These are phyloP conservation scores for Ephemerocybe angulata DNA, from an alignment of 768 basidiomycete genomes.

Conservation along the genomic window DNA sequence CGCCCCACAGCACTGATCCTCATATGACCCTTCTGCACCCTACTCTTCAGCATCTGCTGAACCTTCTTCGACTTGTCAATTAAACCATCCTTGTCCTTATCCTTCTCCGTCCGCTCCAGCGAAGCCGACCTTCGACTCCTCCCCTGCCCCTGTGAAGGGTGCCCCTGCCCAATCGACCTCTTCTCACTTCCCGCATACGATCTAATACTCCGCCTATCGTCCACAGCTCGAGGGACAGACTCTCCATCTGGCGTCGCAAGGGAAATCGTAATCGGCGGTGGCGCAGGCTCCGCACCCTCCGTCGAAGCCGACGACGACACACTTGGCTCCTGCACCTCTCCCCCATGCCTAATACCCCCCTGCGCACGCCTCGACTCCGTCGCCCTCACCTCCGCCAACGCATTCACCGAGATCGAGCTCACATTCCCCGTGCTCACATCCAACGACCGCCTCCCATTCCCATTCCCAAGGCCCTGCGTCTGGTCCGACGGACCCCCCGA, in stretches of 20 bases:
- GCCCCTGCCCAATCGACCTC: conserved; percentile 1
- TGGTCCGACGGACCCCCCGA: too few relatives aligned
- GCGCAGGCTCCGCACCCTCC: too few relatives aligned
- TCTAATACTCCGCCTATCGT: conserved; percentile 6
- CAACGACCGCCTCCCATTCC: not conserved
- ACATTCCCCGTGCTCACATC: not conserved
- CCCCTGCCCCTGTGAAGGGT: too few relatives aligned
- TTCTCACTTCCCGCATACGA: conserved; percentile 14
- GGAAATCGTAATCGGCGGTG: too few relatives aligned
- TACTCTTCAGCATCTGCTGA: conserved; percentile 68
- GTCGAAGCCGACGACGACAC: too few relatives aligned
- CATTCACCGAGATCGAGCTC: not conserved
- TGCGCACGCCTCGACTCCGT: too few relatives aligned
- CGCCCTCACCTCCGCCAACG: not conserved
- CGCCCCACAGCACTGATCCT: conserved; percentile 73
- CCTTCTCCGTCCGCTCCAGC: conserved; percentile 8
- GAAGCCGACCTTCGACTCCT: conserved; percentile 9
- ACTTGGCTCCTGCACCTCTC: too few relatives aligned
- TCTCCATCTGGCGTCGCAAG: too few relatives aligned
- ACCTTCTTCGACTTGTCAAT: conserved; percentile 66
- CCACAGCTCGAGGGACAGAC: too few relatives aligned
- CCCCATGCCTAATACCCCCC: too few relatives aligned
- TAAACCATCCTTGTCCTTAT: conserved; percentile 30
- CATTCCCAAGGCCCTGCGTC: too few relatives aligned
- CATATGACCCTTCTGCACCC: conserved; percentile 69